Evolutionary conservation across 2,329 filamentous ascomycete species (phyloP).

Genomic region (Penicillium griseofulvum): DNA sequence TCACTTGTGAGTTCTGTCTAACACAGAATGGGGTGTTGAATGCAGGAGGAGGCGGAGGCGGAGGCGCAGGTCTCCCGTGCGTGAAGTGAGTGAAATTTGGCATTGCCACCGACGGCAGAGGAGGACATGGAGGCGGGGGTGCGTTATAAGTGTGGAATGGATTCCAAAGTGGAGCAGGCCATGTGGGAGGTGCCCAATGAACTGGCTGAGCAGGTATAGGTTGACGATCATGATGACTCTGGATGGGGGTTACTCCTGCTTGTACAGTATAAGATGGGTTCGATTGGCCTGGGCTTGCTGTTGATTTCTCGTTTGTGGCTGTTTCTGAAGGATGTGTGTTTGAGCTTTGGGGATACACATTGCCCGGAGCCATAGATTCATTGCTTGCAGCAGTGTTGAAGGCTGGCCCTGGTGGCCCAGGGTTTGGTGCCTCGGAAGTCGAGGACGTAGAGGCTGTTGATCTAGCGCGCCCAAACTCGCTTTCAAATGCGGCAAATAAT

Average conservation of each 20-base stretch:
- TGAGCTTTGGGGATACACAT: not conserved
- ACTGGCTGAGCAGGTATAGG: not conserved
- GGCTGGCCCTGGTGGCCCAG: not conserved
- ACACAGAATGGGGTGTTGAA: not conserved
- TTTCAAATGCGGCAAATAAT: constrained; percentile 39
- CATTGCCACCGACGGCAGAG: not conserved
- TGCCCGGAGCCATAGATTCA: not conserved
- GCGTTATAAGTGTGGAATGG: not conserved
- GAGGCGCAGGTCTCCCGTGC: not conserved
- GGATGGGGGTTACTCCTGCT: not conserved
- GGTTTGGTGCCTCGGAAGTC: constrained; percentile 2
- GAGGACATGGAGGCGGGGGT: constrained; percentile 2
- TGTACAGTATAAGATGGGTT: not conserved
- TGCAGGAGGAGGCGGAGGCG: not conserved
- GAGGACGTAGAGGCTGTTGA: constrained; percentile 4
- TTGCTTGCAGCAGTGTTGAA: not conserved
- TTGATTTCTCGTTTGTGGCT: not conserved
- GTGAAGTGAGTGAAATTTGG: not conserved
- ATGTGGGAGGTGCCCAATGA: not conserved
- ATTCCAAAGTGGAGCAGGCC: not conserved
- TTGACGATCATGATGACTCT: not conserved
- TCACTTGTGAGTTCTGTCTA: not conserved
- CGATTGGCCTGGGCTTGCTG: not conserved
- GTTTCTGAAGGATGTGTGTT: not conserved
- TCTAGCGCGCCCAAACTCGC: constrained; percentile 29